Percentiles rank a stretch among this genome's conserved stretches.
Conservation (phyloP, 768 basidiomycete genomes). For the Hysterangium stoloniferum region DNA sequence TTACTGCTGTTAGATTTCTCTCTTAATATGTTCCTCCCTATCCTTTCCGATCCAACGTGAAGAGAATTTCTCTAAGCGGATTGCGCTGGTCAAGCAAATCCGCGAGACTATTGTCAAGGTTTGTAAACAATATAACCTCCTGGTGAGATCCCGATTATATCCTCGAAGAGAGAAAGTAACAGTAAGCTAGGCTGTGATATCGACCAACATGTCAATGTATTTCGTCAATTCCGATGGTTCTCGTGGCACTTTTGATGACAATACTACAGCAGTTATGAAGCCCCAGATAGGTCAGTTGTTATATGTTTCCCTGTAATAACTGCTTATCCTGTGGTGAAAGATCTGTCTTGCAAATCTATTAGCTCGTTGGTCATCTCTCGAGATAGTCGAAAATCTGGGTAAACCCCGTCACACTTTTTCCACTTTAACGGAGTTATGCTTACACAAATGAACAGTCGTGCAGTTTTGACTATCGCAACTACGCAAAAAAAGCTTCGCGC, state of each 20-base stretch:
- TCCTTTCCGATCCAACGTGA: constrained; percentile 6
- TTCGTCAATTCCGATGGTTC: constrained; percentile 11
- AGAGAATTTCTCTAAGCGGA: not conserved
- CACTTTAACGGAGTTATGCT: not conserved
- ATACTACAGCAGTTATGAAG: constrained; percentile 1
- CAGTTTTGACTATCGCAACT: not conserved
- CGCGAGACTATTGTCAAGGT: constrained; percentile 9
- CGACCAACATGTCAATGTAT: constrained; percentile 6
- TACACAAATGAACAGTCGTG: not conserved
- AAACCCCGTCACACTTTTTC: not conserved
- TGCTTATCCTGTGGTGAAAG: not conserved
- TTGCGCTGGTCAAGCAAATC: not conserved
- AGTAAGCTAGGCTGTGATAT: not conserved
- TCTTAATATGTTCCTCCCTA: not conserved
- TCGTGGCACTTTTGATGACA: constrained; percentile 7
- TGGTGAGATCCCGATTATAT: not conserved
- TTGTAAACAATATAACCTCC: constrained; percentile 3
- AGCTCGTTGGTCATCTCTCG: constrained; percentile 2
- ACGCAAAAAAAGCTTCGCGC: not conserved
- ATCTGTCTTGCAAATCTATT: constrained; percentile 4
- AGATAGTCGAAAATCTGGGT: constrained; percentile 7
- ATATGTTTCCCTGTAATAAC: not conserved
- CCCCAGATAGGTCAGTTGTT: constrained; percentile 3
- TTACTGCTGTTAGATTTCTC: constrained; percentile 1
- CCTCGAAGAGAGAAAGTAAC: not conserved